phyloP scores from a whole-genome alignment of 371 early-diverging fungal species.

The Circinella umbellata region DNA sequence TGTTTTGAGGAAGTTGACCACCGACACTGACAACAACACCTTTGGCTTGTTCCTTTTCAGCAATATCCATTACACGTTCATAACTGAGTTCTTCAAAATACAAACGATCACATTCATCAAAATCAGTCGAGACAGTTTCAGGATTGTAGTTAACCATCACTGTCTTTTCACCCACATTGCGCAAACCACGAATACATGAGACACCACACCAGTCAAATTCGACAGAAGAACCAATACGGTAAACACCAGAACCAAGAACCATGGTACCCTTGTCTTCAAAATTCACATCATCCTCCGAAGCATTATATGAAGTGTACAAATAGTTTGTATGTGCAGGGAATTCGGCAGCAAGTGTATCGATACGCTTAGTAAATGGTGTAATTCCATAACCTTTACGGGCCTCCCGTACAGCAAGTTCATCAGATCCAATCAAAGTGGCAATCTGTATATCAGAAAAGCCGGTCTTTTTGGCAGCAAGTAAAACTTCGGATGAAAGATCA shows the following conservation, averaged over 20 bases:
- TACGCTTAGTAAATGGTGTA: slow-evolving; percentile 85
- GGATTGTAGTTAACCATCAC: slow-evolving; percentile 98
- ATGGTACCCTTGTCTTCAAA: slow-evolving; percentile 89
- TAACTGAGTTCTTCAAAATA: slow-evolving; percentile 92
- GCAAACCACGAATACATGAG: slow-evolving; percentile 78
- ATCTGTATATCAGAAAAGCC: slow-evolving; percentile 93
- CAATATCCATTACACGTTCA: slow-evolving; percentile 94
- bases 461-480: slow-evolving; percentile 76
- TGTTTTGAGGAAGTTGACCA: slow-evolving; percentile 93
- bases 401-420: slow-evolving; percentile 73
- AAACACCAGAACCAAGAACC: slow-evolving; percentile 95
- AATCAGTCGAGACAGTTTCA: slow-evolving; percentile 95
- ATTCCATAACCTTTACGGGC: slow-evolving; percentile 71
- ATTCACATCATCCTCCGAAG: slow-evolving; percentile 75
- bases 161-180: slow-evolving; percentile 76
- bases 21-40: slow-evolving; percentile 90
- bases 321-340: slow-evolving; percentile 94
- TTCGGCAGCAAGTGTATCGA: slow-evolving; percentile 93
- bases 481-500: slow-evolving; percentile 53
- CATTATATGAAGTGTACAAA: slow-evolving; percentile 93
- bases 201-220: slow-evolving; percentile 97
- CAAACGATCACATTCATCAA: slow-evolving; percentile 92
- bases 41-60: slow-evolving; percentile 77
- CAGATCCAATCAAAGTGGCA: slow-evolving; percentile 60
- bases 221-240: slow-evolving; percentile 92